Conservation (phyloP, 495 filamentous ascomycete species). For the Umbilicaria muhlenbergii region DNA sequence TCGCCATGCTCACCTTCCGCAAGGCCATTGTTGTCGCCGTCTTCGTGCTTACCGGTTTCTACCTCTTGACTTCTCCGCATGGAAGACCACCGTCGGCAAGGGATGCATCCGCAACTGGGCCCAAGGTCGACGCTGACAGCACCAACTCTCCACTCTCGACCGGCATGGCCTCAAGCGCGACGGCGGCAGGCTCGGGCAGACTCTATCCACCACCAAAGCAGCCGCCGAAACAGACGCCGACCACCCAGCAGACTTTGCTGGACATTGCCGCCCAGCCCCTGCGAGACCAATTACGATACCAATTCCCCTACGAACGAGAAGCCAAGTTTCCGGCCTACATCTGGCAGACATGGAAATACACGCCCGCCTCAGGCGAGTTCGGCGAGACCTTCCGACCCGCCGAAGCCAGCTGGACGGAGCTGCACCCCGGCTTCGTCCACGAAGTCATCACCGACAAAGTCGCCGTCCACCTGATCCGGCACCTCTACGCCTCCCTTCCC, state of each 20-base stretch:
- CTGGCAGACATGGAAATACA: slow-evolving; percentile 98
- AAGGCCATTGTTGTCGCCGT: slow-evolving; percentile 54
- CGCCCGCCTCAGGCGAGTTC: slow-evolving; percentile 69
- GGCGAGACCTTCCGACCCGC: slow-evolving; percentile 52
- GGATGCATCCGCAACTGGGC: slow-evolving; percentile 6
- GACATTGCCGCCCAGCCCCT: slow-evolving; percentile 48
- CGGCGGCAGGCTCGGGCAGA: slow-evolving; percentile 9
- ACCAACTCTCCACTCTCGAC: slow-evolving; percentile 8
- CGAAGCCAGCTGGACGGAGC: slow-evolving; percentile 82
- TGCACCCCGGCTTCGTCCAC: slow-evolving; percentile 84
- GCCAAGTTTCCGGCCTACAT: slow-evolving; percentile 90
- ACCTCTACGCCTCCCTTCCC: slow-evolving; percentile 77
- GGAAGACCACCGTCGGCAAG: slow-evolving; percentile 12
- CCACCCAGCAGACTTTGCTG: slow-evolving; percentile 29
- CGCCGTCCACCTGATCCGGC: slow-evolving; percentile 60
- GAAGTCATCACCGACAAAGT: slow-evolving; percentile 90
- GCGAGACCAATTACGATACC: slow-evolving; percentile 73
- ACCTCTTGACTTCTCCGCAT: slow-evolving; percentile 53
- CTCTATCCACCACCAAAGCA: slow-evolving; percentile 25
- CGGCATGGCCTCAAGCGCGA: slow-evolving; percentile 3
- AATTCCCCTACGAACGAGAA: slow-evolving; percentile 83
- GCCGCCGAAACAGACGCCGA: slow-evolving; percentile 14
- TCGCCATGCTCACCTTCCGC: slow-evolving; percentile 49
- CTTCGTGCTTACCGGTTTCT: slow-evolving; percentile 51
- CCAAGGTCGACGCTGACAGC: slow-evolving; percentile 11